Base-by-base conservation (phyloP, 2,329 filamentous ascomycete genomes). In the Talaromyces atroroseus region DNA sequence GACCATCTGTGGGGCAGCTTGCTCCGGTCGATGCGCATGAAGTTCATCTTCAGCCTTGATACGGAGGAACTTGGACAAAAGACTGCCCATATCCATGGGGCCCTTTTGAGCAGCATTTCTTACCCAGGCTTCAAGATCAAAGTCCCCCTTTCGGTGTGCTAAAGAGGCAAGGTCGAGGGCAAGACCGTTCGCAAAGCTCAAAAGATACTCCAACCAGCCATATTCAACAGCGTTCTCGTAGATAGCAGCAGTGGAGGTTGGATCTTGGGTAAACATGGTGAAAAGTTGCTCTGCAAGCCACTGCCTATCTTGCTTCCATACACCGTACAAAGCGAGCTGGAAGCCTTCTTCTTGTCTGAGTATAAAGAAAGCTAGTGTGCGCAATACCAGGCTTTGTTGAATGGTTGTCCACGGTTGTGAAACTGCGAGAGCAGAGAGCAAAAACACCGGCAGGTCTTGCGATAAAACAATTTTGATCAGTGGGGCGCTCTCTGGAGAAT, bases 231-330 rank as follows among this genome's bases (percentile, higher is more conserved):
- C 90, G 66, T 95, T 90, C 50, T 95, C 87, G 60, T 90, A 85
- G 36, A 92, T 88, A 16, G 83, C 74, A 2, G 82, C 80, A 38
- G 92, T 79, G 51, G 86, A 81, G 57, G 85, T 82, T 2, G 84
- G 86, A 63, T 88, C 83, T 57, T 80, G 76, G 42, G 86, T 87
- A 69, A 94, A 90, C 8, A 83, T 82, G 58, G 91, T 86, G 44
- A 92, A 84, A 34, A 99, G 83, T 58, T 89, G 85, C 61, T 86
- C 83, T 10, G 87, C 86, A 16, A 97, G 88, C 88, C 91, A 97
- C 20, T 87, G 82, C 62, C 86, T 89, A 68, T 97, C 90, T 68
- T 94, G 91, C 63, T 88, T 86, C 92, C 92, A 97, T 5, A 96
- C 76, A 58, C 90, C 92, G 67, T 96, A 87, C 57, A 99, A 82